Percentiles rank a stretch among this genome's conserved stretches.
Evolutionary conservation across 495 filamentous ascomycete species (phyloP).

Genomic region (Xylaria grammica): DNA sequence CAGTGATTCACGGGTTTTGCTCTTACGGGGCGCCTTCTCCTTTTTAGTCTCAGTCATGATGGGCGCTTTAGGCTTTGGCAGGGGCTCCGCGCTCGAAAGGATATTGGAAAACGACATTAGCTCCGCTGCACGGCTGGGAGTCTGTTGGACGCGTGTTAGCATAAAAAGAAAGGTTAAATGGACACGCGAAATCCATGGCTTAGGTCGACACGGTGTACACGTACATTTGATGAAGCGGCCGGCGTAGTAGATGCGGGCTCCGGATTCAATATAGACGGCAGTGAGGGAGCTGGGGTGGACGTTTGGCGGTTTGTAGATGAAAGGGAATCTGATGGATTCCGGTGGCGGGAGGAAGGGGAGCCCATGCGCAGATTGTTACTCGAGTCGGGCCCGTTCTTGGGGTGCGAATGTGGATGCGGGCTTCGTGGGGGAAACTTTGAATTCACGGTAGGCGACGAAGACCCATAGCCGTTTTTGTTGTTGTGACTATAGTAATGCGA

Average conservation of each 20-base stretch:
- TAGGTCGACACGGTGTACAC: constrained; percentile 20
- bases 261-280: constrained; percentile 50
- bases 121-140: constrained; percentile 70
- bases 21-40: constrained; percentile 44
- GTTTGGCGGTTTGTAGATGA: constrained; percentile 50
- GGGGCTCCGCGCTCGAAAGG: constrained; percentile 73
- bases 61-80: constrained; percentile 52
- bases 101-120: constrained; percentile 94
- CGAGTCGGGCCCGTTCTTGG: constrained; percentile 54
- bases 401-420: constrained; percentile 59
- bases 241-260: constrained; percentile 45
- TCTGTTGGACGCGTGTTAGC: constrained; percentile 47
- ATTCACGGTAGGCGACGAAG: constrained; percentile 60
- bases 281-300: constrained; percentile 46
- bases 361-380: constrained; percentile 56
- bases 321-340: constrained; percentile 48
- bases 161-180: background rate
- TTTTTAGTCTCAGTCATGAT: constrained; percentile 41
- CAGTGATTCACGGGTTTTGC: constrained; percentile 49
- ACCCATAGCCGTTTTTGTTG: constrained; percentile 56
- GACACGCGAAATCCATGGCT: background rate
- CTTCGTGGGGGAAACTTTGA: constrained; percentile 60
- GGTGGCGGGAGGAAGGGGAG: constrained; percentile 48
- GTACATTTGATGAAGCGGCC: constrained; percentile 43
- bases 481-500: constrained; percentile 49